phyloP scores from a whole-genome alignment of 257 asterid species.

The Rehmannia glutinosa region DNA sequence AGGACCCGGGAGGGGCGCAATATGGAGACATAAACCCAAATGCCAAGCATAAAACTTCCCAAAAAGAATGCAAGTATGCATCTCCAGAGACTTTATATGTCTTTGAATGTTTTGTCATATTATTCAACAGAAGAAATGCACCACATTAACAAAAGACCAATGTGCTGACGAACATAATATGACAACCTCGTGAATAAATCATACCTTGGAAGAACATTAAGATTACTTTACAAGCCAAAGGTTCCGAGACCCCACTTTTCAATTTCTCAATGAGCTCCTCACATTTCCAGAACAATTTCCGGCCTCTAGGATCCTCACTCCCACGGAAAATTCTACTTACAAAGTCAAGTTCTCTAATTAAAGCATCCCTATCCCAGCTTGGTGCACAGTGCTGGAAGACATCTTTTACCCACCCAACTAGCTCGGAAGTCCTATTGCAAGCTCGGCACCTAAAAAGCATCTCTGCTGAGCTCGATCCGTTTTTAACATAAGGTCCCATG shows the following conservation, averaged over 20 bases:
- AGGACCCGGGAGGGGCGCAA: no score
- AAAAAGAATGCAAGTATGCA: no score
- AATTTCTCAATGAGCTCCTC: constrained; percentile 76
- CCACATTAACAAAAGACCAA: neutral
- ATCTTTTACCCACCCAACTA: constrained; percentile 91
- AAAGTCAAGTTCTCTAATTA: constrained; percentile 72
- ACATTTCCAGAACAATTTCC: constrained; percentile 69
- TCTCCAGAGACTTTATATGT: no score
- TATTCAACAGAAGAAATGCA: neutral
- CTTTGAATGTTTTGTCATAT: no score
- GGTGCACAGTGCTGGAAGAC: constrained; percentile 86
- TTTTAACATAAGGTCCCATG: constrained; percentile 62
- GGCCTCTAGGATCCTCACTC: constrained; percentile 73
- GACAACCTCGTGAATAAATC: neutral
- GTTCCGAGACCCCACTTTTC: constrained; percentile 60
- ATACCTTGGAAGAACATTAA: constrained; percentile 76
- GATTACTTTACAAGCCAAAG: constrained; percentile 61
- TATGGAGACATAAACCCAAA: no score
- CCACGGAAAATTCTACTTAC: constrained; percentile 81
- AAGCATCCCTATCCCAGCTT: constrained; percentile 78
- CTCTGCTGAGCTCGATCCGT: constrained; percentile 61
- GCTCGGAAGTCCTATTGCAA: constrained; percentile 79
- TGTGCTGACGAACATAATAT: neutral
- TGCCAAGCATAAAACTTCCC: no score
- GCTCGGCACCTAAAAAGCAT: constrained; percentile 81